Evolutionary conservation across 306 rosid genomes (phyloP).

Genomic region (Prunus campanulata): DNA sequence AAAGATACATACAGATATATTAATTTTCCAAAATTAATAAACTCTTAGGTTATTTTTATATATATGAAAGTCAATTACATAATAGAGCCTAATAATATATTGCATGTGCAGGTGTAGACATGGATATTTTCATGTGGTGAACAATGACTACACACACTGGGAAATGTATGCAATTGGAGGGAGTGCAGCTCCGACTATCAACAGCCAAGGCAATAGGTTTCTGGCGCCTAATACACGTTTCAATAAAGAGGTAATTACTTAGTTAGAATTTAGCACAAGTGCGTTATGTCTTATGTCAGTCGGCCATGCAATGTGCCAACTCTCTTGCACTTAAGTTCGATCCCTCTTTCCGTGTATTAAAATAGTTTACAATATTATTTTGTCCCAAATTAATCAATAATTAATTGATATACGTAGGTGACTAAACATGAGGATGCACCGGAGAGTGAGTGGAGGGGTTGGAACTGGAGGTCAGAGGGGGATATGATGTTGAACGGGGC

Average conservation of each 20-base stretch:
- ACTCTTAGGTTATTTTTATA: too few species aligned
- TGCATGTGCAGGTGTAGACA: constrained; percentile 64
- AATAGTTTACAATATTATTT: too few species aligned
- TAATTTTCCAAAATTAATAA: too few species aligned
- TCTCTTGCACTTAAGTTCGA: too few species aligned
- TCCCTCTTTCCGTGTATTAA: too few species aligned
- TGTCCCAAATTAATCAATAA: background rate
- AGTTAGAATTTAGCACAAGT: too few species aligned
- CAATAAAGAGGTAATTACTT: constrained; percentile 41
- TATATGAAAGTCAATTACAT: too few species aligned
- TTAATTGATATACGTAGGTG: constrained; percentile 25
- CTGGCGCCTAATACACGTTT: constrained; percentile 56
- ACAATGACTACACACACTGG: constrained; percentile 93
- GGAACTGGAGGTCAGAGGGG: constrained; percentile 95
- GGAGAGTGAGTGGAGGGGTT: constrained; percentile 53
- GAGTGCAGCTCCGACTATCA: constrained; percentile 79
- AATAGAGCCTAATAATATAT: too few species aligned
- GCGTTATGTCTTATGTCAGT: too few species aligned
- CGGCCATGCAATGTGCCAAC: too few species aligned
- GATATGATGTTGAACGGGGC: constrained; percentile 84
- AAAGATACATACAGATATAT: too few species aligned
- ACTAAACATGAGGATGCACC: constrained; percentile 79
- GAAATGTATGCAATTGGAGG: constrained; percentile 98
- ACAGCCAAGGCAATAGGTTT: constrained; percentile 85
- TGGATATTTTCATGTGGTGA: constrained; percentile 88